Percentiles rank a stretch among this genome's conserved stretches.
Evolutionary conservation across 2,329 filamentous ascomycete genomes (phyloP).

Genomic region (Cercospora sp.): DNA sequence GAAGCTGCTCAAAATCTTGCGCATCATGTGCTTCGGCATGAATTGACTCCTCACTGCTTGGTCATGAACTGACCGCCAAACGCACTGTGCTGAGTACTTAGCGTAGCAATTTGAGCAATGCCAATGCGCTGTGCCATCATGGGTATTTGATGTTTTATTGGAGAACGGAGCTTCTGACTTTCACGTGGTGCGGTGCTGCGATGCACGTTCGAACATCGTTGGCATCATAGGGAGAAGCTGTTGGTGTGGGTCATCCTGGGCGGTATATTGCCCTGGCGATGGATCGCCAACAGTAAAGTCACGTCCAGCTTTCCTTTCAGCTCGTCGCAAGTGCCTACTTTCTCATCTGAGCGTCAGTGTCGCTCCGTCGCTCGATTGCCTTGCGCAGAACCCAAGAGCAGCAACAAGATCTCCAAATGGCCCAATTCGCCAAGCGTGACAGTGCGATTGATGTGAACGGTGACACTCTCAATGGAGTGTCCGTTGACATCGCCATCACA

Average conservation of each 20-base stretch:
- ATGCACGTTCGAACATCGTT: background rate
- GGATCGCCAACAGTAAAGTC: background rate
- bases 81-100: background rate
- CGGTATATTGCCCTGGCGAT: constrained; percentile 2
- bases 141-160: background rate
- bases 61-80: background rate
- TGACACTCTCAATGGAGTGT: constrained; percentile 49
- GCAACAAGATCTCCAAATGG: constrained; percentile 10
- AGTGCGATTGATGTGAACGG: constrained; percentile 29
- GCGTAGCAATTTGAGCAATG: background rate
- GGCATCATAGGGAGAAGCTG: constrained; percentile 1
- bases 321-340: background rate
- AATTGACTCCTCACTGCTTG: constrained; percentile 4
- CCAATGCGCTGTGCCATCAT: background rate
- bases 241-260: constrained; percentile 3
- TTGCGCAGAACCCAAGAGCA: background rate
- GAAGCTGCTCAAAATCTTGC: background rate
- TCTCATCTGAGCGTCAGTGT: background rate
- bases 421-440: constrained; percentile 18
- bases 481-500: constrained; percentile 60
- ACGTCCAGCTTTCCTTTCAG: background rate
- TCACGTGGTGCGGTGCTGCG: constrained; percentile 1
- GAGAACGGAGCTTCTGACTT: background rate
- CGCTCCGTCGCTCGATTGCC: background rate
- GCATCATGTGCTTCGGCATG: constrained; percentile 2